Base-by-base conservation (phyloP, 2,329 filamentous ascomycete species). In the Xylaria sp. region DNA sequence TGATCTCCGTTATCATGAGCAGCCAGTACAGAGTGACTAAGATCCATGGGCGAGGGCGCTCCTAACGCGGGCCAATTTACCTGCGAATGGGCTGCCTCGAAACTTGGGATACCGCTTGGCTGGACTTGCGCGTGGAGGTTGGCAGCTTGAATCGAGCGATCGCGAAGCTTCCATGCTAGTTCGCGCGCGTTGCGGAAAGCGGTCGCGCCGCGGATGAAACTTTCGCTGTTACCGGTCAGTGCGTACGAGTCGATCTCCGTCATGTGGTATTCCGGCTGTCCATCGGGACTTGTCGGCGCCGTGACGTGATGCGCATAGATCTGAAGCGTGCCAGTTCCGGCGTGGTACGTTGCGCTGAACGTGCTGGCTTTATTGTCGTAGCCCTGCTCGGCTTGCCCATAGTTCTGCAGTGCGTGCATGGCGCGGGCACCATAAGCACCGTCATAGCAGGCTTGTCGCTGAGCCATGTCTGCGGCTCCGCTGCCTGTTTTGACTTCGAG, bases 131-230 rank as follows among this genome's bases (percentile, higher is more conserved):
- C 23, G 23, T 30, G 23, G 23, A 56, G 18, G n/a, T 42, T 56
- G 42, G 18, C 23, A 5, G 58, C 61, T 30, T 59, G 57, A 34
- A 76, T 73, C 46, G 76, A 70, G n/a, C 42, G 50, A 59, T 76
- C 70, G 9, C 77, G 73, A 54, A 76, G 64, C 30, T 66, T 60
- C 60, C 71, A 68, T 3, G 76, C 74, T 63, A 73, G 65, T 50
- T 78, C 74, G 59, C 75, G 67, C 0, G 66, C 64, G 66, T 79
- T 78, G 52, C 76, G 70, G 61, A 76, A 76, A 53, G 74, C 73
- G 2, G 68, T 69, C 7, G 68, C 71, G 16, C 75, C 76, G 56
- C 70, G 11, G 13, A 67, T 51, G 58, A 76, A 79, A 1, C 52
- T 65, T 1, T 76, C 65, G 3, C 52, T 34, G 53, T 64, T 58